Percentiles rank a stretch among this genome's conserved stretches.
Evolutionary conservation across 306 rosid genomes (phyloP).

Genomic region (Medicago lupulina): DNA sequence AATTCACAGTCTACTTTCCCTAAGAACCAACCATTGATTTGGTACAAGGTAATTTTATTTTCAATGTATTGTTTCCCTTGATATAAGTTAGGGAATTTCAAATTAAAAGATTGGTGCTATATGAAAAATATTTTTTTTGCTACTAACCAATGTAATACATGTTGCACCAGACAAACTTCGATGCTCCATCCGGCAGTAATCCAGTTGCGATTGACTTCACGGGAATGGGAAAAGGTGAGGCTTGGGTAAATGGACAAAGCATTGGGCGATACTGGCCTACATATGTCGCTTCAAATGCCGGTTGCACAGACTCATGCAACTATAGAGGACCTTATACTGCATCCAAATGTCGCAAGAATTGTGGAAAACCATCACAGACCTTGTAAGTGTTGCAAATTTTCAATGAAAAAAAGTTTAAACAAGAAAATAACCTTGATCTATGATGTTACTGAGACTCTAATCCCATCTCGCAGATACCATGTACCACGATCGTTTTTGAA

Average conservation of each 20-base stretch:
- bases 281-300: slow-evolving; percentile 51
- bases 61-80: not conserved
- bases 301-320: slow-evolving; percentile 68
- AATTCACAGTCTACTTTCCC: slow-evolving; percentile 65
- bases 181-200: slow-evolving; percentile 70
- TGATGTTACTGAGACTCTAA: slow-evolving; percentile 28
- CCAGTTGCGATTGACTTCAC: slow-evolving; percentile 94
- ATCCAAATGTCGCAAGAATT: slow-evolving; percentile 76
- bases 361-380: slow-evolving; percentile 88
- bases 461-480: slow-evolving; percentile 66
- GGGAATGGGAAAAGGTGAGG: slow-evolving; percentile 97
- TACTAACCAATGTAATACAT: slow-evolving; percentile 42
- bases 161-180: slow-evolving; percentile 69
- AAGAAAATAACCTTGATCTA: slow-evolving; percentile 36
- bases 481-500: slow-evolving; percentile 82
- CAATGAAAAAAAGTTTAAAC: slow-evolving; percentile 26
- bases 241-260: slow-evolving; percentile 98
- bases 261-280: slow-evolving; percentile 97
- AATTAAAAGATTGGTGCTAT: not conserved
- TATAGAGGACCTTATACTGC: slow-evolving; percentile 71
- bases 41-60: slow-evolving; percentile 84
- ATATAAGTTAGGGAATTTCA: not conserved
- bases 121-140: slow-evolving; percentile 11
- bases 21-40: slow-evolving; percentile 79
- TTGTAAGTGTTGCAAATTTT: slow-evolving; percentile 57